Evolutionary conservation across 768 basidiomycete genomes (phyloP), one percentile per base, ranked within the genome.

Genomic region (Gloeopeniophorella convolvens): DNA sequence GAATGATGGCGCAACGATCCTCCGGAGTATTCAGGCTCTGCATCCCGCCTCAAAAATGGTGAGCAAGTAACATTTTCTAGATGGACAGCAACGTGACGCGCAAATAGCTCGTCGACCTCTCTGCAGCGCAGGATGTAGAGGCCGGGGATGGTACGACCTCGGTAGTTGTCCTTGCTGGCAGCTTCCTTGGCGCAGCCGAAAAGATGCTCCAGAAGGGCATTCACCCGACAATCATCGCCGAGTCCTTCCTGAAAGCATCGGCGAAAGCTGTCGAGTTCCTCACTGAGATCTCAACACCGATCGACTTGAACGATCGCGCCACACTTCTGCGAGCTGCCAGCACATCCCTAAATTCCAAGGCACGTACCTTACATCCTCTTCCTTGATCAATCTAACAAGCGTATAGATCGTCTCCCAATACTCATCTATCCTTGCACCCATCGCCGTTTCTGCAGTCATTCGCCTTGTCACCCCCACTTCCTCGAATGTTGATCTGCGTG

Each of bases 1-100:
- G 8, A 99, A 99, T 66, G 96, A 99, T 69, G 96, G 96, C 16
- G 96, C 96, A 6, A 99, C 96, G 10, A 99, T 99, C 59, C 72
- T 99, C 48, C 90, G 91, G 65, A 92, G 83, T 58, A 89, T 97
- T 59, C 92, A 95, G 60, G 96, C 95, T 16, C 69, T 98, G 43
- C 96, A 99, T 68, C 96, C 96, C 34, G 95, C 96, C 32, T 96
- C 96, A 24, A 91, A 95, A 71, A 99, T 99, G 96, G 95, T 83
- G 30, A n/a, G 36, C 37, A 16, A 13, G 9, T 23, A 13, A 32
- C 4, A n/a, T 20, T 30, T 24, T 45, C 24, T 27, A 24, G 32
- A 30, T 50, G 24, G n/a, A 1, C 4, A 12, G 28, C 33, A 31
- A 32, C 15, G 33, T 43, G 30, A 23, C 23, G 13, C 9, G 16